phyloP scores from a whole-genome alignment of 805 yeast genomes.

The Metschnikowia peoriensis region DNA sequence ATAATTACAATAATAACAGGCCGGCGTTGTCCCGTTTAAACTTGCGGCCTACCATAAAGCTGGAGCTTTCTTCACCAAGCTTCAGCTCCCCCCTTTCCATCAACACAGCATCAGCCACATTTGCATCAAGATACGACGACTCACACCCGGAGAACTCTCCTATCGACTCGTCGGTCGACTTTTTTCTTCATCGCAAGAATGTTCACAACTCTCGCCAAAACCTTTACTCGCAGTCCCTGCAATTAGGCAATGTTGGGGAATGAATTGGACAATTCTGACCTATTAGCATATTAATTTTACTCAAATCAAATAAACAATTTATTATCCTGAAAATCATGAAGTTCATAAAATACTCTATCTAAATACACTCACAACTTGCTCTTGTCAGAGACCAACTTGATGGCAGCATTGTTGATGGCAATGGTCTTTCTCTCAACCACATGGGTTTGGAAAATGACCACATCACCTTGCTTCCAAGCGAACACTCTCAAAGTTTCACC shows the following conservation, averaged over 20 bases:
- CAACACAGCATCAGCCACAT: conserved; percentile 21
- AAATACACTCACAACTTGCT: conserved; percentile 32
- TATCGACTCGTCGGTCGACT: conserved; percentile 3
- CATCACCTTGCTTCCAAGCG: conserved; percentile 81
- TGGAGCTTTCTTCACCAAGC: conserved; percentile 28
- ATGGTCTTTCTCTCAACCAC: conserved; percentile 73
- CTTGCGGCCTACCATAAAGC: conserved; percentile 6
- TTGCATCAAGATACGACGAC: conserved; percentile 5
- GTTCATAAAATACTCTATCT: background rate
- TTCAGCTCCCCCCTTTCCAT: conserved; percentile 36
- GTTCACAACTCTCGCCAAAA: background rate
- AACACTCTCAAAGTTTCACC: conserved; percentile 81
- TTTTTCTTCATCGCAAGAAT: background rate
- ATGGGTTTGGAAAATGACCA: conserved; percentile 75
- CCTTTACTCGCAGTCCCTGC: background rate
- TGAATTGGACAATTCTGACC: background rate
- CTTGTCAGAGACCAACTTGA: conserved; percentile 50
- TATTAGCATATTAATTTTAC: background rate
- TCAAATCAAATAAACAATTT: background rate
- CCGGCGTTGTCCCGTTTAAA: conserved; percentile 10
- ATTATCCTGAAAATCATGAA: background rate
- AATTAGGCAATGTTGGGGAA: conserved; percentile 1
- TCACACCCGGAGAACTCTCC: background rate
- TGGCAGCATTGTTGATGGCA: conserved; percentile 86
- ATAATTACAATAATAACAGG: background rate